phyloP scores from a whole-genome alignment of 768 basidiomycete genomes.

The Chlorophyllum brunneum region DNA sequence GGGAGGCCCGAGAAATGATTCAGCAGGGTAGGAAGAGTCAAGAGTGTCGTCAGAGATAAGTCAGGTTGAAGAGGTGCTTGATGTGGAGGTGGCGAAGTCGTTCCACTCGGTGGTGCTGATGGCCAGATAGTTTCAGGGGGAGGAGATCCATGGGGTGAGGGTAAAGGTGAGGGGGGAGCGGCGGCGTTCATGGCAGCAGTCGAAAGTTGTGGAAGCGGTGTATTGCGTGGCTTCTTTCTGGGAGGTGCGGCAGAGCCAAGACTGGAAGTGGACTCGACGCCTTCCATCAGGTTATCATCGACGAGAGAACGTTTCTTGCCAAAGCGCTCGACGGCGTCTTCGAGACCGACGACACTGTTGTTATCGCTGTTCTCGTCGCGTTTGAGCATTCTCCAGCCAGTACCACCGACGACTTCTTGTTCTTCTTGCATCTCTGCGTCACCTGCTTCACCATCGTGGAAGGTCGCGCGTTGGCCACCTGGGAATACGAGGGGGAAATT shows the following conservation, averaged over 20 bases:
- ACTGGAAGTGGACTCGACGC: constrained; percentile 39
- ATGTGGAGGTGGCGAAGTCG: constrained; percentile 58
- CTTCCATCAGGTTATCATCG: constrained; percentile 50
- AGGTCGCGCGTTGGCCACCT: constrained; percentile 75
- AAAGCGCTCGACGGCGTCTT: constrained; percentile 81
- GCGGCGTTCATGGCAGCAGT: constrained; percentile 57
- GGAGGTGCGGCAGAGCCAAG: constrained; percentile 52
- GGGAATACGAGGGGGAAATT: constrained; percentile 79
- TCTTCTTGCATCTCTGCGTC: constrained; percentile 71
- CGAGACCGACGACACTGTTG: constrained; percentile 55
- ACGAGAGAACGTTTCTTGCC: constrained; percentile 80
- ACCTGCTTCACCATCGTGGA: constrained; percentile 63
- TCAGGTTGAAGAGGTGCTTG: constrained; percentile 80
- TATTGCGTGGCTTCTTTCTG: constrained; percentile 72
- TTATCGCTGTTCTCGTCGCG: constrained; percentile 54
- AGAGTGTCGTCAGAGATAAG: constrained; percentile 74
- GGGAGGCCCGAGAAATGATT: constrained; percentile 80
- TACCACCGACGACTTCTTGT: constrained; percentile 58
- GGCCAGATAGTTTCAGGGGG: constrained; percentile 75
- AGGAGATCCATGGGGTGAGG: constrained; percentile 83
- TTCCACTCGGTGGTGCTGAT: constrained; percentile 76
- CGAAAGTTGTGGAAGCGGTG: constrained; percentile 56
- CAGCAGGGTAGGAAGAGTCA: constrained; percentile 82
- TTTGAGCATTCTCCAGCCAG: constrained; percentile 74
- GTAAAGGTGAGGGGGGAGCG: constrained; percentile 80